phyloP scores from a whole-genome alignment of 164 flowering plant genomes.

The Magnolia officinalis region DNA sequence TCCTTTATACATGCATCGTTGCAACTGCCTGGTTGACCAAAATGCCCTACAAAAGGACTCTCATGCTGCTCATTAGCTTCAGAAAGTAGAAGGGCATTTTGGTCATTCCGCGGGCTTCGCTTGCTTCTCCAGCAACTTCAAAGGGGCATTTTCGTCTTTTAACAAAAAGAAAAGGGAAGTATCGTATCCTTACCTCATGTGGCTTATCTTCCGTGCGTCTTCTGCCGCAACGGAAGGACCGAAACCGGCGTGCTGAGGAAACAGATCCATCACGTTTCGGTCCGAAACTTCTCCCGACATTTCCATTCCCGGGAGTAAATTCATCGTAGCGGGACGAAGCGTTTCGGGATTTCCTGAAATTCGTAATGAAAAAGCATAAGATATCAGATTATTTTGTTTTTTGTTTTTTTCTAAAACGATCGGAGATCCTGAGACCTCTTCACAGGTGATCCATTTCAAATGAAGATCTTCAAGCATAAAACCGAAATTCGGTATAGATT shows the following conservation, averaged over 20 bases:
- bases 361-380: background rate
- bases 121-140: background rate
- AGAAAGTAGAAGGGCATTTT: background rate
- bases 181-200: constrained; percentile 24
- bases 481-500: too few species aligned
- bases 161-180: background rate
- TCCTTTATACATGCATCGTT: background rate
- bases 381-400: background rate
- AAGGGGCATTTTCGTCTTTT: background rate
- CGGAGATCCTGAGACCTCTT: background rate
- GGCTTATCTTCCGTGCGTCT: constrained; percentile 16
- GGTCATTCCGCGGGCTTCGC: background rate
- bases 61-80: background rate
- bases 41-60: background rate
- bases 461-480: too few species aligned
- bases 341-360: constrained; percentile 22
- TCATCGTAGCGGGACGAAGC: constrained; percentile 26
- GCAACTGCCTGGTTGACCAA: background rate
- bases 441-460: background rate
- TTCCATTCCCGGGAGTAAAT: constrained; percentile 36
- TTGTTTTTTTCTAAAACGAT: too few species aligned
- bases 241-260: constrained; percentile 41
- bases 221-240: constrained; percentile 12
- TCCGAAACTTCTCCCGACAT: constrained; percentile 7
- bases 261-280: constrained; percentile 31